phyloP scores from a whole-genome alignment of 257 asterid genomes.

The Ilex aquifolium region DNA sequence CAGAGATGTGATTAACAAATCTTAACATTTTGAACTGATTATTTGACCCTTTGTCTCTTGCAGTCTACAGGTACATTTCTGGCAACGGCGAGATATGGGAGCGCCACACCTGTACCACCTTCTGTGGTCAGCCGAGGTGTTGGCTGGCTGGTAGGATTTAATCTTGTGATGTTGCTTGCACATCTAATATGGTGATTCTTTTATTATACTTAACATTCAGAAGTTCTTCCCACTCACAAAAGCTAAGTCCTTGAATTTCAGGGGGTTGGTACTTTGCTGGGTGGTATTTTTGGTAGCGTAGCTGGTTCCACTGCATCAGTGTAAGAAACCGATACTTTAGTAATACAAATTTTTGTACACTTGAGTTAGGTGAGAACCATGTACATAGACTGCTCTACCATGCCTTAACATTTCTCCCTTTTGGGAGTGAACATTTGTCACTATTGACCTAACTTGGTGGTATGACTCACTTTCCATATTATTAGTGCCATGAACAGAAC shows the following conservation, averaged over 20 bases:
- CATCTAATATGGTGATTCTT: neutral
- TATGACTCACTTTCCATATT: no score
- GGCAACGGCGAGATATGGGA: conserved; percentile 82
- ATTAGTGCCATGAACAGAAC: no score
- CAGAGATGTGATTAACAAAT: no score
- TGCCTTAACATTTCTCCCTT: no score
- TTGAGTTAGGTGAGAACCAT: no score
- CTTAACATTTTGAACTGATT: no score
- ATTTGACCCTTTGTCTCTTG: no score
- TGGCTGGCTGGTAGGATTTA: conserved; percentile 67
- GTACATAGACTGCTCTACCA: no score
- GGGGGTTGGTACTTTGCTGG: conserved; percentile 70
- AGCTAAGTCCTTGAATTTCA: conserved; percentile 12
- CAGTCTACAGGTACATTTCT: conserved; percentile 74
- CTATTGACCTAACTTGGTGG: no score
- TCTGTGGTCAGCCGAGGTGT: conserved; percentile 74
- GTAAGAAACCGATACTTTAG: conserved; percentile 33
- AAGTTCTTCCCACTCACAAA: neutral
- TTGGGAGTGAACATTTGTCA: no score
- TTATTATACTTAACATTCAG: neutral
- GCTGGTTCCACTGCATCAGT: conserved; percentile 59
- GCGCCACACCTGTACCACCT: conserved; percentile 88
- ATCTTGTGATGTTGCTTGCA: neutral
- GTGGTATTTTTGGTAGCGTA: conserved; percentile 59
- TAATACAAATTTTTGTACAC: neutral